phyloP scores from a whole-genome alignment of 257 asterid species.

The Lavandula angustifolia region DNA sequence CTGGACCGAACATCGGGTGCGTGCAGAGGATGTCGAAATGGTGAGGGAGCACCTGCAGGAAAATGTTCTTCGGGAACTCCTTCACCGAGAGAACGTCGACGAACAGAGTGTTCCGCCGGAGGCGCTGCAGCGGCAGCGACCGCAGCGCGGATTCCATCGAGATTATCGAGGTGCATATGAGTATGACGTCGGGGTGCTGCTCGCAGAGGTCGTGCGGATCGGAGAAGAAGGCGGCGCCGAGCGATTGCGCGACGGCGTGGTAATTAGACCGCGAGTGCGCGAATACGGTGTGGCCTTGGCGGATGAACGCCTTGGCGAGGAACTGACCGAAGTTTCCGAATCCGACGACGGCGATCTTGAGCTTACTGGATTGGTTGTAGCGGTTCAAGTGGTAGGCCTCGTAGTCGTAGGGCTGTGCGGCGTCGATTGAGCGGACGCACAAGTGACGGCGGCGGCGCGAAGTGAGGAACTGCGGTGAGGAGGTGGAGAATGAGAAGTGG shows the following conservation, averaged over 20 bases:
- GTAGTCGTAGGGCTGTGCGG: conserved; percentile 70
- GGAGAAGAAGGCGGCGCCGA: conserved; percentile 64
- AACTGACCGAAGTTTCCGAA: conserved; percentile 90
- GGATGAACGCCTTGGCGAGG: conserved; percentile 70
- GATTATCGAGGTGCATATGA: conserved; percentile 65
- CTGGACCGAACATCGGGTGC: conserved; percentile 95
- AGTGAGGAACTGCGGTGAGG: conserved; percentile 17
- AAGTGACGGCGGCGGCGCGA: conserved; percentile 26
- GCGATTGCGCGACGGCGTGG: conserved; percentile 49
- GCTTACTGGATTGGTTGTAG: conserved; percentile 49
- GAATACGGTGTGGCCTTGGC: conserved; percentile 64
- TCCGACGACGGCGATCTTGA: conserved; percentile 73
- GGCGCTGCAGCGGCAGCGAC: conserved; percentile 71
- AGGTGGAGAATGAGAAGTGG: conserved; percentile 27
- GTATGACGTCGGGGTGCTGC: conserved; percentile 79
- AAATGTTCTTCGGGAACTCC: conserved; percentile 68
- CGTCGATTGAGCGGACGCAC: conserved; percentile 63
- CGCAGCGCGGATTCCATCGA: conserved; percentile 61
- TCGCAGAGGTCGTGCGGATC: conserved; percentile 84
- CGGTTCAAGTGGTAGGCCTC: conserved; percentile 55
- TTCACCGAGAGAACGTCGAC: conserved; percentile 79
- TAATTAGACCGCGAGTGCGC: conserved; percentile 66
- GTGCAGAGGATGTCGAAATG: conserved; percentile 80
- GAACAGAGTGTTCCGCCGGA: conserved; percentile 66
- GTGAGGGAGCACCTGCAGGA: conserved; percentile 52